These are phyloP conservation scores for Puccinia coronata DNA, from an alignment of 1,284 basidiomycete species.

Conservation along the genomic window DNA sequence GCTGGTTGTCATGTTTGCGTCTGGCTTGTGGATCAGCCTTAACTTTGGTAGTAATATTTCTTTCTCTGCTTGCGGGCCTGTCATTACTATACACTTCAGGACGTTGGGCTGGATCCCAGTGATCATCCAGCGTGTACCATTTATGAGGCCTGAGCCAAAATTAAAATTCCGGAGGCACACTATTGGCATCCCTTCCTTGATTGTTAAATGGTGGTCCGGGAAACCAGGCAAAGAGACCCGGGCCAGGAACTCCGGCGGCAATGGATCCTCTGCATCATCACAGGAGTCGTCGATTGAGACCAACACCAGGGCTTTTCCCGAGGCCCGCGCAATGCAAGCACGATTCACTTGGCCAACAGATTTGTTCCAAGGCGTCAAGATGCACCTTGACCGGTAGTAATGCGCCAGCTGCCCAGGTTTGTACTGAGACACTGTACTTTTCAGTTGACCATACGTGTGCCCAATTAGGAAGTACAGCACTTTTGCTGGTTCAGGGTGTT, in stretches of 20 bases:
- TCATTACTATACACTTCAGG: background rate
- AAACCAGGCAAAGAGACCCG: background rate
- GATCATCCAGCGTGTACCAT: constrained; percentile 12
- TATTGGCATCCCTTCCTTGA: constrained; percentile 19
- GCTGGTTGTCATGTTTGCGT: constrained; percentile 14
- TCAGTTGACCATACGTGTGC: too few species aligned
- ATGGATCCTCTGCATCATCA: background rate
- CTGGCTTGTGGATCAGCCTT: background rate
- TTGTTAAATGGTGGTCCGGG: background rate
- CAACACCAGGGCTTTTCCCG: background rate
- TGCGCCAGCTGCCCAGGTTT: too few species aligned
- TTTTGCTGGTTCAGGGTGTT: too few species aligned
- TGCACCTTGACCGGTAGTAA: background rate
- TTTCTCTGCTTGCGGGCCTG: background rate
- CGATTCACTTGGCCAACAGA: background rate
- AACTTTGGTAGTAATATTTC: constrained; percentile 15
- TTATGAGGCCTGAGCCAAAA: background rate
- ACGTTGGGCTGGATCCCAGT: background rate
- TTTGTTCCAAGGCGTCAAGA: background rate
- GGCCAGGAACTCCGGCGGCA: background rate
- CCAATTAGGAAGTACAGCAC: too few species aligned
- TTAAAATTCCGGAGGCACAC: background rate
- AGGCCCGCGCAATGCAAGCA: background rate
- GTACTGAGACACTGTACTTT: too few species aligned
- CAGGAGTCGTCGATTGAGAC: background rate